Conservation (phyloP, 2,329 filamentous ascomycete genomes). For the Dactylonectria estremocensis region DNA sequence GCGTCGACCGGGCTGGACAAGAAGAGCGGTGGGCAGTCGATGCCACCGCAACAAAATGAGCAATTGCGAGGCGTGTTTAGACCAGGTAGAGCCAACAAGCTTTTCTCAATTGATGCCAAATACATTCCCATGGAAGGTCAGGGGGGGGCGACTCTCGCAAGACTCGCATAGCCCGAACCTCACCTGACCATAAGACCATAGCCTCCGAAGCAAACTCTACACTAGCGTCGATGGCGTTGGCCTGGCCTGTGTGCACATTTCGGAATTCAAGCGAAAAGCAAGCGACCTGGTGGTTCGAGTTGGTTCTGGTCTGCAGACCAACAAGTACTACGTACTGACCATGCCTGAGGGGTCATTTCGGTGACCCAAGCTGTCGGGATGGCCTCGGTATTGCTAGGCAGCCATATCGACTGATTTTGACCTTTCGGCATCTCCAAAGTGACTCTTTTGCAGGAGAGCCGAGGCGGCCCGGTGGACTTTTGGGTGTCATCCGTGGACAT, state of each 20-base stretch:
- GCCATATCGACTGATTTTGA: conserved; percentile 22
- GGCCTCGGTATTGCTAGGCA: conserved; percentile 7
- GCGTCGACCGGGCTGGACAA: neutral
- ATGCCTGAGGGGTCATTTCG: conserved; percentile 18
- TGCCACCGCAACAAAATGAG: conserved; percentile 18
- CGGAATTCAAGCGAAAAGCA: conserved; percentile 5
- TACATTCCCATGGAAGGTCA: neutral
- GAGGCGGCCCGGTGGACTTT: conserved; percentile 11
- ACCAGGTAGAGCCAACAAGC: conserved; percentile 26
- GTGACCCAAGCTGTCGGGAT: conserved; percentile 33
- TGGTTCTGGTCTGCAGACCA: conserved; percentile 28
- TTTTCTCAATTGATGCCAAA: conserved; percentile 16
- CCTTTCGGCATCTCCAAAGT: conserved; percentile 21
- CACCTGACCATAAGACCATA: conserved; percentile 42
- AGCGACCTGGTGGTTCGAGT: conserved; percentile 3
- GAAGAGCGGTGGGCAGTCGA: conserved; percentile 42
- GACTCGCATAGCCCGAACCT: conserved; percentile 41
- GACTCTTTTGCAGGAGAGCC: conserved; percentile 24
- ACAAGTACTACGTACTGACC: conserved; percentile 24
- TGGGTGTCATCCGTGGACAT: neutral
- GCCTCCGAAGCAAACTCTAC: neutral
- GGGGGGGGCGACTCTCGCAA: conserved; percentile 38
- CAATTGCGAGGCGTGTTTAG: conserved; percentile 22
- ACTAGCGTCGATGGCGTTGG: conserved; percentile 7
- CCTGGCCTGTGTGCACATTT: neutral